Base-by-base conservation (phyloP, 208 protist species). In the Trypanosoma melophagium region DNA sequence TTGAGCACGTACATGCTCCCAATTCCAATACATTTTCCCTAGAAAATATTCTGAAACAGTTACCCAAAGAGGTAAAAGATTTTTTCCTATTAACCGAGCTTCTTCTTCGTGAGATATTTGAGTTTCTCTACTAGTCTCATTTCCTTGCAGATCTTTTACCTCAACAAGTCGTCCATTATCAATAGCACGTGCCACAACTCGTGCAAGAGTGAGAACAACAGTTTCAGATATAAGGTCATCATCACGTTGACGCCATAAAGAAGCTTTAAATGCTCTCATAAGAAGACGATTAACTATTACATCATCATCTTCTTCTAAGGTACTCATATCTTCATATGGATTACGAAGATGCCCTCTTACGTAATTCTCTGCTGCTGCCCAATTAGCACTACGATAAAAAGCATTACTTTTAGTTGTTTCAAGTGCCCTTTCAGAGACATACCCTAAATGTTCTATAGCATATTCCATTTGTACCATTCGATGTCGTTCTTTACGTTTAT, bases 311-410 rank as follows among this genome's bases (percentile, higher is more conserved):
- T 86, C 82, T 7, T 53, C 40, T 13, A 75, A 56, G 13, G 64
- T 73, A 25, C 45, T 73, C 49, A 79, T 71, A 24, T 67, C 71
- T 60, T 52, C 54, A 60, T 79, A 93, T 7, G 84, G 84, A 56
- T 83, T 89, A 19, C 31, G 44, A 28, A 84, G 64, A 58, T 78
- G 64, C n/a, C 74, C 55, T 47, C 59, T 62, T 51, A 93, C 63
- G 44, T 77, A 91, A 51, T 67, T 62, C 53, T 90, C 81, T 60
- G 88, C 84, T 31, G 69, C 71, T 60, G 81, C 66, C 83, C 84
- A 93, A 74, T 86, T 90, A 21, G 87, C 77, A 69, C 79, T 87
- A 19, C 80, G 76, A 55, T 89, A 90, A 74, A 82, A 86, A 21
- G 74, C 60, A 69, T 91, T 86, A 28, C 79, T 74, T 73, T 91